A percentile compares a stretch with the other conserved stretches of the same genome.
Conservation (phyloP, 2,329 filamentous ascomycete genomes). For the Scedosporium minutisporum region DNA sequence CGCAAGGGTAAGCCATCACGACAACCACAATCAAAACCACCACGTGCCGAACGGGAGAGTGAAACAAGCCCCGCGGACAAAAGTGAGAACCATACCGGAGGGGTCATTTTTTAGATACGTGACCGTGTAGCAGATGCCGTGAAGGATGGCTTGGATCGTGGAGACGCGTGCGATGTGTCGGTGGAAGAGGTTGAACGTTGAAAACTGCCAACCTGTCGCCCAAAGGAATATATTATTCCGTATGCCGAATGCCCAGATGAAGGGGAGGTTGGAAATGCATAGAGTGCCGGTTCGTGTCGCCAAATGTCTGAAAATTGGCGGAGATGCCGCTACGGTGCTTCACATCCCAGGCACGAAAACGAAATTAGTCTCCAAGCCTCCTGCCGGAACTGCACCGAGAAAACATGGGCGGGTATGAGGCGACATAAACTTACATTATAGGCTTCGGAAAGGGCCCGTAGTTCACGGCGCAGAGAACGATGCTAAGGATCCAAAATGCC, state of each 20-base stretch:
- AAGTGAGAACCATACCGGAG: not conserved
- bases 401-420: not conserved
- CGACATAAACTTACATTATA: constrained; percentile 9
- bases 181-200: constrained; percentile 2
- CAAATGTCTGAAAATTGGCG: constrained; percentile 11
- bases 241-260: constrained; percentile 10
- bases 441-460: constrained; percentile 12
- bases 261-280: constrained; percentile 11
- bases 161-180: not conserved
- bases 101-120: not conserved
- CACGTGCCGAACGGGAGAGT: not conserved
- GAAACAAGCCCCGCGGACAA: too few species aligned
- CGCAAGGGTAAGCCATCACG: not conserved
- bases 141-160: not conserved
- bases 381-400: too few species aligned
- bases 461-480: constrained; percentile 8
- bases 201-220: constrained; percentile 1
- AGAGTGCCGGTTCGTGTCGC: constrained; percentile 13
- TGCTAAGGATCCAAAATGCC: constrained; percentile 10
- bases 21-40: not conserved
- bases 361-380: not conserved
- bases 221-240: constrained; percentile 1
- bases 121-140: not conserved
- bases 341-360: not conserved
- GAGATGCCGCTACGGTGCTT: not conserved